Percentiles rank a stretch among this genome's conserved stretches.
These are phyloP conservation scores for Chytriomyces hyalinus DNA, from an alignment of 192 early-diverging fungal genomes.

Conservation along the genomic window DNA sequence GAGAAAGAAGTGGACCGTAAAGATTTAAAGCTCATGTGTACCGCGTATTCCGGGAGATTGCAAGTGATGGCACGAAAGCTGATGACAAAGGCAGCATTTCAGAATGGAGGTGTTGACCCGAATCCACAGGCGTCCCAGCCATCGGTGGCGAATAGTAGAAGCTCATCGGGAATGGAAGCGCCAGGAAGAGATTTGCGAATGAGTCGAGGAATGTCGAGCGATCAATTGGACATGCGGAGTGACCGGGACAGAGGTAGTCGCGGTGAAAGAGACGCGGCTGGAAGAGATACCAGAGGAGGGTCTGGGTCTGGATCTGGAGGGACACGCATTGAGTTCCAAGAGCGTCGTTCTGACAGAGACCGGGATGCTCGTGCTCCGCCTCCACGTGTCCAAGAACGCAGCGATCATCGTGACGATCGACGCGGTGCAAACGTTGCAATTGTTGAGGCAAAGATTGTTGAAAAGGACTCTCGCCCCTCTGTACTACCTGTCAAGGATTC, in stretches of 20 bases:
- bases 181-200: not conserved
- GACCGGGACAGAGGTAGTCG: slow-evolving; percentile 17
- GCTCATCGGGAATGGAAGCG: not conserved
- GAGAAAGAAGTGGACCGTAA: slow-evolving; percentile 59
- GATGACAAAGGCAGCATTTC: slow-evolving; percentile 24
- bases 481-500: too few species aligned
- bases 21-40: slow-evolving; percentile 75
- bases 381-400: too few species aligned
- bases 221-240: not conserved
- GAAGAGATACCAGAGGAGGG: slow-evolving; percentile 12
- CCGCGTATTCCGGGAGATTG: slow-evolving; percentile 55
- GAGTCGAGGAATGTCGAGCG: not conserved
- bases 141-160: too few species aligned
- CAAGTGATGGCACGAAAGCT: slow-evolving; percentile 6
- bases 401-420: too few species aligned
- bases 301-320: not conserved
- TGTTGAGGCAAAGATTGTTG: not conserved
- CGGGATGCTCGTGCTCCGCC: too few species aligned
- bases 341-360: too few species aligned
- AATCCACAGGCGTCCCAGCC: not conserved
- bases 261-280: not conserved
- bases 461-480: not conserved
- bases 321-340: too few species aligned
- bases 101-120: slow-evolving; percentile 19
- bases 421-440: too few species aligned